Base-by-base conservation (phyloP, 306 rosid genomes). In the Canavalia gladiata region DNA sequence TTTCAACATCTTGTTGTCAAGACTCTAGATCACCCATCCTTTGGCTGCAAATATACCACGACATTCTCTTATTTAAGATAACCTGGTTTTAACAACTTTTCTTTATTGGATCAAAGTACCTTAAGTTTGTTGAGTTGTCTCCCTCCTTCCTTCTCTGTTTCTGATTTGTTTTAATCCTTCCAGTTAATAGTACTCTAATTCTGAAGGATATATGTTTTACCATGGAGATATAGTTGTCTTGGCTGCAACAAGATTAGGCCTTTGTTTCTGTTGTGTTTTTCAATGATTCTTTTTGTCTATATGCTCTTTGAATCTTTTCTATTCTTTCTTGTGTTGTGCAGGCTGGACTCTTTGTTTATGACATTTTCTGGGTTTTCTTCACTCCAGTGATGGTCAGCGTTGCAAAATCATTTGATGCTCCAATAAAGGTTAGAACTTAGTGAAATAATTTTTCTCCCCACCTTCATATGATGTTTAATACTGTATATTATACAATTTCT, bases 351-450 rank as follows among this genome's bases (percentile, higher is more conserved):
- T 92, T 94, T 62, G 88, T 94, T 12, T 94, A 94, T 41, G 95
- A 94, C 86, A 92, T 94, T 75, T 94, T 94, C 92, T 92, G 97
- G 97, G 93, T 92, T 69, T 92, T 92, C 92, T 92, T 92, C 83
- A 92, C 95, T 28, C 97, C 97, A 5, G 97, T 92, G 81, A 92
- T 92, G 97, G 97, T 92, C 72, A 92, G 97, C 41, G 97, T 92
- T 63, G 97, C 97, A 18, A 92, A 94, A 86, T 94, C 98, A 75
- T 94, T 94, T 72, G 97, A 92, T 63, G 97, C 97, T 68, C 97
- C 98, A 25, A 94, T 92, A 80, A 94, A 92, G 97, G 97, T 90
- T 68, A 64, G 87, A 69, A 58, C 66, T 76, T 75, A 60, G 49
- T 80, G 69, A 30, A 39, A 72, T 56, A 33, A 59, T 10, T 70